Evolutionary conservation across 108 stramenopile genomes (phyloP).

Genomic region (Aurantiochytrium sp.): DNA sequence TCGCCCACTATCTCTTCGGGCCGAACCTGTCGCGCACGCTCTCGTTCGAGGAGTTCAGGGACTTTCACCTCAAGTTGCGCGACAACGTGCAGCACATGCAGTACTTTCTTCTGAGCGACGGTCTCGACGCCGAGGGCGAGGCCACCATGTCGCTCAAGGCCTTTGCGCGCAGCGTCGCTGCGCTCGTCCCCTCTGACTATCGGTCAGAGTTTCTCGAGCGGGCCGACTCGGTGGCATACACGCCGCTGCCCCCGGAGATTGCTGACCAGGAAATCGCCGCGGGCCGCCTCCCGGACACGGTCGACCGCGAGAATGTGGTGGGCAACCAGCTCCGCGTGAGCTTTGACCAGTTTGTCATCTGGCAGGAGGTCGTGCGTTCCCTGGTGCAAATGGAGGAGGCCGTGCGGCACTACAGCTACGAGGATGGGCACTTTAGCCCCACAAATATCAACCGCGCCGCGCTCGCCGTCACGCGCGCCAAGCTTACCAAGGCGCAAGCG

Average conservation of each 20-base stretch:
- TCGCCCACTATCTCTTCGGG: neutral
- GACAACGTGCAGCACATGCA: conserved; percentile 21
- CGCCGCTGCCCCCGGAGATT: neutral
- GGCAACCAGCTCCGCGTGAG: conserved; percentile 11
- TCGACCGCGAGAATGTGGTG: neutral
- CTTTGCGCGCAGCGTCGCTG: neutral
- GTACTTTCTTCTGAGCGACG: conserved; percentile 4
- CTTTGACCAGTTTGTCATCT: neutral
- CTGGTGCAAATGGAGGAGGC: conserved; percentile 25
- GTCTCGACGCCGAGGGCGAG: neutral
- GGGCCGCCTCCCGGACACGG: neutral
- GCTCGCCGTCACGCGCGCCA: neutral
- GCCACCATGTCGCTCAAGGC: conserved; percentile 5
- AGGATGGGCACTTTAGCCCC: conserved; percentile 21
- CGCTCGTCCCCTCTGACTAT: conserved; percentile 25
- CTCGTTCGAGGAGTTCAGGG: neutral
- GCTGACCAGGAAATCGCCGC: neutral
- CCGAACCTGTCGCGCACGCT: neutral
- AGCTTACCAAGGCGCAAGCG: neutral
- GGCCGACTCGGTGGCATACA: neutral
- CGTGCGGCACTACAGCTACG: neutral
- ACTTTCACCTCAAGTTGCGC: neutral
- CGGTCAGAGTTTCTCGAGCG: neutral
- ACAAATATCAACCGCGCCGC: conserved; percentile 28
- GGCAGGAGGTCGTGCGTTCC: conserved; percentile 21